Conservation (phyloP, 78 protist species). For the Planoprotostelium fungivorum region DNA sequence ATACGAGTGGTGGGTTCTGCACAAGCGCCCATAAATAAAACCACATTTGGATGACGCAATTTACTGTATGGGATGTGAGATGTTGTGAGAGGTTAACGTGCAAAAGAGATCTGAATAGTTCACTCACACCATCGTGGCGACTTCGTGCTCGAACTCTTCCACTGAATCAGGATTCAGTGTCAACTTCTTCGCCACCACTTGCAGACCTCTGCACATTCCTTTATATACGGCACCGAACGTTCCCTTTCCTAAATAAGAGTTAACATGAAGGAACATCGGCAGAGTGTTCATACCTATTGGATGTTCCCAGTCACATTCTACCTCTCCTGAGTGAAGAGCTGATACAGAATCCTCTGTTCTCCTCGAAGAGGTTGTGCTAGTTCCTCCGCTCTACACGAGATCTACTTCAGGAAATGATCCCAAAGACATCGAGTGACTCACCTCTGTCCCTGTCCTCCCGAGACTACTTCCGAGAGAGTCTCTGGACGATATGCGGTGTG, state of each 20-base stretch:
- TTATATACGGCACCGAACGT: constrained; percentile 64
- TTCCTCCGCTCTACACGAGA: too few relatives aligned
- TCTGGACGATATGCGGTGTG: too few relatives aligned
- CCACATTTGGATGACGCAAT: constrained; percentile 38
- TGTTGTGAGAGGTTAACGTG: too few relatives aligned
- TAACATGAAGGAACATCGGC: background rate
- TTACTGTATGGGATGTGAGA: constrained; percentile 7
- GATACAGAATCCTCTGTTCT: too few relatives aligned
- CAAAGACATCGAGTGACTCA: too few relatives aligned
- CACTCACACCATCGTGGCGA: background rate
- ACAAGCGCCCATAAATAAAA: constrained; percentile 61
- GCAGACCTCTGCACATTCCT: constrained; percentile 53
- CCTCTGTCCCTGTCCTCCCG: too few relatives aligned
- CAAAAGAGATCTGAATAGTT: background rate
- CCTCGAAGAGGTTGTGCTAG: too few relatives aligned
- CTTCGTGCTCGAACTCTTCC: background rate
- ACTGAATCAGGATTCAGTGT: constrained; percentile 14
- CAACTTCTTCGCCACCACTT: constrained; percentile 52
- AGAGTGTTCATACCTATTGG: background rate
- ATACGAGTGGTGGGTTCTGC: constrained; percentile 7
- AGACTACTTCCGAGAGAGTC: too few relatives aligned
- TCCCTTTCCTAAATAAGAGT: constrained; percentile 41
- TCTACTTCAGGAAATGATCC: too few relatives aligned
- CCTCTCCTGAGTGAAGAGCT: background rate
- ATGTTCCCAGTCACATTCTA: background rate